Evolutionary conservation across 225 moss, liverwort and hornwort species (phyloP), one percentile per base, ranked within the genome.

Genomic region (Neckera pumila): DNA sequence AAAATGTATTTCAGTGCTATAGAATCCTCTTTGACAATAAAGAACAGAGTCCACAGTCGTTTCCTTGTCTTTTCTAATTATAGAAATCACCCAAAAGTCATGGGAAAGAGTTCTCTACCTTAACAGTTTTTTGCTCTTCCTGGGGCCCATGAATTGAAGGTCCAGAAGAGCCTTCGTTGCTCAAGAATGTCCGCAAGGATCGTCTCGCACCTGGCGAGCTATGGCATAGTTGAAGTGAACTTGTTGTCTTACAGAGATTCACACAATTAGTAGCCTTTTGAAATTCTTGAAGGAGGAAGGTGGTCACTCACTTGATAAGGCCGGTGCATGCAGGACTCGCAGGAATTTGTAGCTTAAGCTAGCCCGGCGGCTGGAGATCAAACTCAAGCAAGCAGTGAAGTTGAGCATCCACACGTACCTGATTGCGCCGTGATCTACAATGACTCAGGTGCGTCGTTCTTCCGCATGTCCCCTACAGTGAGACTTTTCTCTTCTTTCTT

Each of bases 371-470:
- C 54, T 64, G 86, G 64, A 78, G 65, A 40, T 75, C 47, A 36
- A 80, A 30, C 33, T 62, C 82, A 82, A 82, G 76, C 86, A 26
- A 63, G 88, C 65, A 51, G 15, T 63, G 14, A 34, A 34, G 59
- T 85, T 66, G 83, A 64, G 82, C 72, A 61, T 66, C 58, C 58
- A 45, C 36, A 67, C 47, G 47, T 47, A 47, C 80, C 75, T 66
- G 82, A 56, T 75, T 76, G 71, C 33, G 74, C 26, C 47, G 85
- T 69, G 64, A 64, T 84, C 77, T 31, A 85, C 71, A 77, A 92
- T 90, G 92, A 81, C 89, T 90, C 86, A 92, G 92, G 92, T 92
- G 81, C 86, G 76, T 80, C 75, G 43, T 53, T 86, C 83, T 84
- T 23, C 62, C 18, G 28, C 71, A 58, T 18, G 45, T 33, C 20